Conservation (phyloP, 2,329 filamentous ascomycete species). For the Rhinocladiella similis region DNA sequence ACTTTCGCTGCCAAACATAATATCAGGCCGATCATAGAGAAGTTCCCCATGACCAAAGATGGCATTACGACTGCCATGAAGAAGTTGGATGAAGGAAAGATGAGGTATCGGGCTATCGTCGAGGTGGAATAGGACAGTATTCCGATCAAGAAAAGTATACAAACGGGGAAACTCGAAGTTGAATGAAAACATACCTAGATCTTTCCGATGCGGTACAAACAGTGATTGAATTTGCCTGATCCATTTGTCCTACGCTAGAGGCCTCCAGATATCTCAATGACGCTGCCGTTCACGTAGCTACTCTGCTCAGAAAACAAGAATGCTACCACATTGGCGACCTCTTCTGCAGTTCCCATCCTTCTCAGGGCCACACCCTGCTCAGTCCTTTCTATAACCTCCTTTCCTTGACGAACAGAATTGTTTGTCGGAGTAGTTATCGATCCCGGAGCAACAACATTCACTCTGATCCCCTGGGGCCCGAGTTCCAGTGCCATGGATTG, state of each 20-base stretch:
- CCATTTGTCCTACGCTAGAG: no score
- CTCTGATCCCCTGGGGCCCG: slow-evolving; percentile 19
- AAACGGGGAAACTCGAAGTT: no score
- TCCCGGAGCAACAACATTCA: slow-evolving; percentile 22
- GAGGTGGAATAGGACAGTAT: slow-evolving; percentile 1
- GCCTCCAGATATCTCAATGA: no score
- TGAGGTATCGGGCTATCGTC: slow-evolving; percentile 49
- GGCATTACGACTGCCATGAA: slow-evolving; percentile 50
- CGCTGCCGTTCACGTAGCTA: no score
- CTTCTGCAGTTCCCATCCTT: no score
- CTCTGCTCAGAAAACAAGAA: no score
- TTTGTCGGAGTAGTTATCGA: slow-evolving; percentile 52
- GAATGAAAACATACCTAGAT: no score
- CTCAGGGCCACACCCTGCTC: no score
- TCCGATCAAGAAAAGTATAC: not conserved
- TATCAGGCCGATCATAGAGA: slow-evolving; percentile 66
- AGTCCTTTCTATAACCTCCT: slow-evolving; percentile 39
- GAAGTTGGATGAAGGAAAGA: slow-evolving; percentile 49
- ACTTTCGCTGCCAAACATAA: slow-evolving; percentile 62
- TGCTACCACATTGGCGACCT: no score
- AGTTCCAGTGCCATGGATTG: slow-evolving; percentile 30
- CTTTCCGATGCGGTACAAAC: no score
- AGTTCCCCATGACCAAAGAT: slow-evolving; percentile 58
- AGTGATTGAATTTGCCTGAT: no score
- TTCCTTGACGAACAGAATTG: slow-evolving; percentile 51